A percentile compares a stretch with the other conserved stretches of the same genome.
Evolutionary conservation across 257 asterid species (phyloP).

Genomic region (Salvia splendens): DNA sequence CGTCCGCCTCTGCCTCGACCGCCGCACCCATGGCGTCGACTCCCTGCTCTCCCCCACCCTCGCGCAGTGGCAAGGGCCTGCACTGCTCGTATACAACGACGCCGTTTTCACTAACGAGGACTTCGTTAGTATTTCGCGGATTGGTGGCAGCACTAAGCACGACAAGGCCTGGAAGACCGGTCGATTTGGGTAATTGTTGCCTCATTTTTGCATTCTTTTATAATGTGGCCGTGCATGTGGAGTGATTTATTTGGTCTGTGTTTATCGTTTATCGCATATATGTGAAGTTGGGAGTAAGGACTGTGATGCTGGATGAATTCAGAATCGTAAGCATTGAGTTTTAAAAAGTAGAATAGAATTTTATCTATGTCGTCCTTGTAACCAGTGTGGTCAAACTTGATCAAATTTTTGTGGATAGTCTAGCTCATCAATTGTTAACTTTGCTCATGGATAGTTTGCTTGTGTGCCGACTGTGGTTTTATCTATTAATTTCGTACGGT

Average conservation of each 20-base stretch:
- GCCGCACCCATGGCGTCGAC: conserved; percentile 59
- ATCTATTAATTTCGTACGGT: background rate
- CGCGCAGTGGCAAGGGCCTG: conserved; percentile 93
- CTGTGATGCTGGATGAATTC: background rate
- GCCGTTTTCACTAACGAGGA: conserved; percentile 92
- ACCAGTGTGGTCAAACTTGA: background rate
- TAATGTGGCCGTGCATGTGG: background rate
- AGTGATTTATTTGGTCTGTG: background rate
- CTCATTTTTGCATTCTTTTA: background rate
- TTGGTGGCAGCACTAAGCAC: conserved; percentile 90
- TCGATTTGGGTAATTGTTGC: conserved; percentile 73
- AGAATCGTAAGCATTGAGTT: conserved; percentile 20
- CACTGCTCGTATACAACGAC: conserved; percentile 80
- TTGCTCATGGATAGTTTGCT: background rate
- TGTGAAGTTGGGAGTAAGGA: background rate
- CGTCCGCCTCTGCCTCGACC: conserved; percentile 86
- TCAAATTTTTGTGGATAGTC: background rate
- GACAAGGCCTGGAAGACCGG: conserved; percentile 92
- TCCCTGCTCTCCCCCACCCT: conserved; percentile 70
- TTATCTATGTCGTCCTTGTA: background rate
- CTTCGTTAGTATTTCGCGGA: conserved; percentile 86
- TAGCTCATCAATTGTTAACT: conserved; percentile 2
- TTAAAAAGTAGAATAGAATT: background rate
- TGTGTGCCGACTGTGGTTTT: conserved; percentile 1
- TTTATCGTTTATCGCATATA: conserved; percentile 13